Percentiles rank a stretch among this genome's conserved stretches.
These are phyloP conservation scores for Russula griseocarnosa DNA, from an alignment of 768 basidiomycete species.

Conservation along the genomic window DNA sequence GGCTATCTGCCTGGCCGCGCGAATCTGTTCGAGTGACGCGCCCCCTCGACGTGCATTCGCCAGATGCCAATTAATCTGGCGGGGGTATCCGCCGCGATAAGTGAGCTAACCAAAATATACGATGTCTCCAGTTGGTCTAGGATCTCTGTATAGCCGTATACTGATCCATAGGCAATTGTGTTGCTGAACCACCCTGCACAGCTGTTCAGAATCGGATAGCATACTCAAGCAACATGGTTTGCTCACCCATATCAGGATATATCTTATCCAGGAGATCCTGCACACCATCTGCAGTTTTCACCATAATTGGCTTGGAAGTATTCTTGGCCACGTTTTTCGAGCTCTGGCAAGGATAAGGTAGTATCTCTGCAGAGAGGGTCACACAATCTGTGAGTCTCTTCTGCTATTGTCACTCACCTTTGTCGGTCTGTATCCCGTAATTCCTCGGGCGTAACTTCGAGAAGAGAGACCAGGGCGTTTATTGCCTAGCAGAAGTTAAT, in stretches of 20 bases:
- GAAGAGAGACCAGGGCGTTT: slow-evolving; percentile 50
- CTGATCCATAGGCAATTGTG: slow-evolving; percentile 53
- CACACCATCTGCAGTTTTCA: slow-evolving; percentile 47
- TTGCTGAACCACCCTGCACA: slow-evolving; percentile 50
- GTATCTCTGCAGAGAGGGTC: slow-evolving; percentile 37
- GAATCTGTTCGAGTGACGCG: slow-evolving; percentile 49
- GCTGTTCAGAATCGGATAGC: not conserved
- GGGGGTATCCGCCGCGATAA: slow-evolving; percentile 58
- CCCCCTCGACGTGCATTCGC: slow-evolving; percentile 52
- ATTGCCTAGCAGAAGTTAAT: slow-evolving; percentile 43
- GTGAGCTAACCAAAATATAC: slow-evolving; percentile 55
- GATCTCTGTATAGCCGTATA: slow-evolving; percentile 48
- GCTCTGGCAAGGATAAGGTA: slow-evolving; percentile 42
- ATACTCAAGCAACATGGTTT: not conserved
- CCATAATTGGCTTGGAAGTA: slow-evolving; percentile 54
- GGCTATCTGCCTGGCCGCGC: slow-evolving; percentile 52
- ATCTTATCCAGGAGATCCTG: slow-evolving; percentile 46
- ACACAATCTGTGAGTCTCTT: not conserved
- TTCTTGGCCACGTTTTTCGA: slow-evolving; percentile 40
- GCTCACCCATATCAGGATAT: slow-evolving; percentile 63
- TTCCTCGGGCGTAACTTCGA: slow-evolving; percentile 50
- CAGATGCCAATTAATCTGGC: slow-evolving; percentile 65
- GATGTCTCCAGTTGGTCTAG: slow-evolving; percentile 53
- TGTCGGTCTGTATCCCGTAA: slow-evolving; percentile 46
- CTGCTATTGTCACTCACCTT: slow-evolving; percentile 38